phyloP scores from a whole-genome alignment of 257 asterid genomes.

The Leptodermis oblonga region DNA sequence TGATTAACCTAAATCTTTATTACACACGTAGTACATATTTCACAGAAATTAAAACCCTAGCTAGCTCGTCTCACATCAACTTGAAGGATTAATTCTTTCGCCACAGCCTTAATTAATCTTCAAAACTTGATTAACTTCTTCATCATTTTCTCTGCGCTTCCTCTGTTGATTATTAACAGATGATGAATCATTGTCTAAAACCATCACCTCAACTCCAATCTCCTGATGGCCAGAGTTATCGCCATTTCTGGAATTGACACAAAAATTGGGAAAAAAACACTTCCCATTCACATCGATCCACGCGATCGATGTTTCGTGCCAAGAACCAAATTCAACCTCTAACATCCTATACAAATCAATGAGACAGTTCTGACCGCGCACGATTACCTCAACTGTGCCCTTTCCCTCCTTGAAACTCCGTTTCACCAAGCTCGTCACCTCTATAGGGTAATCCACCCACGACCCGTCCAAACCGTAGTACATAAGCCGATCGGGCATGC shows the following conservation, averaged over 20 bases:
- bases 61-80: no score
- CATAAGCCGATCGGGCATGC: constrained; percentile 49
- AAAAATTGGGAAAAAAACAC: constrained; percentile 58
- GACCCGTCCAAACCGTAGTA: constrained; percentile 42
- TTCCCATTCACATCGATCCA: constrained; percentile 69
- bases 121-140: constrained; percentile 30
- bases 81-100: no score
- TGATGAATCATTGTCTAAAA: constrained; percentile 25
- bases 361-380: constrained; percentile 27
- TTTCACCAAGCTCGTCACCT: constrained; percentile 33
- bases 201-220: constrained; percentile 43
- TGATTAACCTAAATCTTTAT: no score
- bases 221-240: no score
- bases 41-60: no score
- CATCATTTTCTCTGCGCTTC: constrained; percentile 20
- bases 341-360: no score
- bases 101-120: no score
- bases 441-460: constrained; percentile 52
- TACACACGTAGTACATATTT: no score
- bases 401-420: constrained; percentile 46
- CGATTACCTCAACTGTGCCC: constrained; percentile 40
- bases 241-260: constrained; percentile 27
- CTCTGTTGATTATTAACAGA: constrained; percentile 11
- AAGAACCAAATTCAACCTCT: constrained; percentile 40
- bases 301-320: constrained; percentile 46